A percentile compares a stretch with the other conserved stretches of the same genome.
phyloP scores from a whole-genome alignment of 768 basidiomycete species.

The Cystofilobasidium capitatum region DNA sequence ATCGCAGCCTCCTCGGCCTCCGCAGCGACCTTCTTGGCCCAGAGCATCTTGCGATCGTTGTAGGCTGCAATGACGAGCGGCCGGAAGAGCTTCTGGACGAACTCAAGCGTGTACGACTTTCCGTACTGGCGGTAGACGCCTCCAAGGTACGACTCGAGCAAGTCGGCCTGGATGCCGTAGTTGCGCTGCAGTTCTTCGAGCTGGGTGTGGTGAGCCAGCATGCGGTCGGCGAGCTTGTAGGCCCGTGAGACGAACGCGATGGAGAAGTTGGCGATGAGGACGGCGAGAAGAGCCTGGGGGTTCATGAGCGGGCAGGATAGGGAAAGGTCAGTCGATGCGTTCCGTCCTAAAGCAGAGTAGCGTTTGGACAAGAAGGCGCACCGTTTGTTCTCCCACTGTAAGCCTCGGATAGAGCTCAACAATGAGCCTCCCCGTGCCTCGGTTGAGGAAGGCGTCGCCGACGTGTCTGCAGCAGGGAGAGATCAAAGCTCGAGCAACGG shows the following conservation, averaged over 20 bases:
- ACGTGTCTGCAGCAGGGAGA: neutral
- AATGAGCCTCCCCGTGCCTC: neutral
- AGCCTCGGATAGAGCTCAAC: neutral
- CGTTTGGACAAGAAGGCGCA: neutral
- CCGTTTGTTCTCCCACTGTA: slow-evolving; percentile 8
- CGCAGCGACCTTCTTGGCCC: neutral
- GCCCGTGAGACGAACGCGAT: neutral
- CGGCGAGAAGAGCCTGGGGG: neutral
- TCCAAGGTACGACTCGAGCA: slow-evolving; percentile 1
- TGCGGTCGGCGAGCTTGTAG: neutral
- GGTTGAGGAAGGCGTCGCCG: slow-evolving; percentile 13
- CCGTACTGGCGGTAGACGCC: slow-evolving; percentile 4
- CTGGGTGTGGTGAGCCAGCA: slow-evolving; percentile 4
- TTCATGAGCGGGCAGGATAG: too few species aligned
- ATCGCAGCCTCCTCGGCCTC: neutral
- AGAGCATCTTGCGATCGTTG: neutral
- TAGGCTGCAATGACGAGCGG: neutral
- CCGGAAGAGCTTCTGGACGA: neutral
- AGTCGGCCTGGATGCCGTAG: neutral
- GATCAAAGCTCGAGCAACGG: neutral
- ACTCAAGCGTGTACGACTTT: neutral
- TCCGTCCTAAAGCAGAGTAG: neutral
- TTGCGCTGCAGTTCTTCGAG: neutral
- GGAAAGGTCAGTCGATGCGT: neutral
- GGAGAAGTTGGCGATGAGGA: neutral